phyloP scores from a whole-genome alignment of 169 alveolate species.

The Eimeria praecox region DNA sequence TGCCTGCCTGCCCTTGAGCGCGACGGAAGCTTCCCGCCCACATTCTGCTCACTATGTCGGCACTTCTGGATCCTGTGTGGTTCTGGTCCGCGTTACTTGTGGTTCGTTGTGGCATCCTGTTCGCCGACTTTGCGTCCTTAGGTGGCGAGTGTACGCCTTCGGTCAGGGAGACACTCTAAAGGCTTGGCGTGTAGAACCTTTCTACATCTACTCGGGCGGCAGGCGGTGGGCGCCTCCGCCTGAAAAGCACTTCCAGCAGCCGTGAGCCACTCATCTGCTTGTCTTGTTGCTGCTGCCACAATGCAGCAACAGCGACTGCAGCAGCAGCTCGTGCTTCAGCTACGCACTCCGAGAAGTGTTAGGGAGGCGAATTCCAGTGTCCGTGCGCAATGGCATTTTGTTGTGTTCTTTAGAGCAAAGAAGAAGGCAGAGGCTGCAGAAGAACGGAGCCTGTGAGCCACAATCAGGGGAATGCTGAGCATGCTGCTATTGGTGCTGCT shows the following conservation, averaged over 20 bases:
- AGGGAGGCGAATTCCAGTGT: too few species aligned
- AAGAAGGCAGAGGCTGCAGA: constrained; percentile 69
- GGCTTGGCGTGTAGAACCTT: constrained; percentile 82
- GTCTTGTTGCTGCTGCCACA: not conserved
- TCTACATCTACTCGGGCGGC: constrained; percentile 83
- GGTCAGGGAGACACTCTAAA: constrained; percentile 82
- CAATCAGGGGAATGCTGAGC: not conserved
- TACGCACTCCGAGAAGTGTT: not conserved
- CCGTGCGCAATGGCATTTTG: not conserved
- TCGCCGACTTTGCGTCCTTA: not conserved
- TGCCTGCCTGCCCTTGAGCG: not conserved
- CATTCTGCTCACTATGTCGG: not conserved
- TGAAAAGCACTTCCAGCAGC: constrained; percentile 67
- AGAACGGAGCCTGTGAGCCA: constrained; percentile 66
- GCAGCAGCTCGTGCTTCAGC: not conserved
- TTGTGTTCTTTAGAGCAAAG: constrained; percentile 17
- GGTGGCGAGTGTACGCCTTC: constrained; percentile 82
- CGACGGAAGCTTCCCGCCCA: not conserved
- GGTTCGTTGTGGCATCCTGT: not conserved
- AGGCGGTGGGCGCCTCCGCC: constrained; percentile 82
- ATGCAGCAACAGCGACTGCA: not conserved
- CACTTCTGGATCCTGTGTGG: not conserved
- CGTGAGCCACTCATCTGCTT: constrained; percentile 18
- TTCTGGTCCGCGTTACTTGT: not conserved
- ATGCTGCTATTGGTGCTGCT: constrained; percentile 7